Percentiles rank a stretch among this genome's conserved stretches.
Conservation (phyloP, 2,329 filamentous ascomycete species). For the Sporothrix schenckii region DNA sequence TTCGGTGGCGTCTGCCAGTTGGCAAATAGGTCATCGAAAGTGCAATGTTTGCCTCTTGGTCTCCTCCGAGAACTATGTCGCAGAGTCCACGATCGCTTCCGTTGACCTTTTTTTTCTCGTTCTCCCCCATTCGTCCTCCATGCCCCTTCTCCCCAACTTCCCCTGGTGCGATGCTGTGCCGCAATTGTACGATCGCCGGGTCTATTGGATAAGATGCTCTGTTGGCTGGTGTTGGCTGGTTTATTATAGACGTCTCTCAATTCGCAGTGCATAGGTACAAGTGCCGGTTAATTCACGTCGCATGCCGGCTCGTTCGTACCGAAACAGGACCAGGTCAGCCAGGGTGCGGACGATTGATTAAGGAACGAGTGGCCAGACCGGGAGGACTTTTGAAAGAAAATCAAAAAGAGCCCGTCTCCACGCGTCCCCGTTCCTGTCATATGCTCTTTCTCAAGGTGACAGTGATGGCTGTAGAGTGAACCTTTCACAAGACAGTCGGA, state of each 20-base stretch:
- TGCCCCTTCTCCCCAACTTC: not conserved
- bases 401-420: not conserved
- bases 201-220: not conserved
- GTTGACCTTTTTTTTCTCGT: too few species aligned
- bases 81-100: too few species aligned
- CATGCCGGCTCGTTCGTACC: not conserved
- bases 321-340: not conserved
- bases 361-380: not conserved
- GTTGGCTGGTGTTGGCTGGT: not conserved
- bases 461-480: not conserved
- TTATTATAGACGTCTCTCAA: not conserved
- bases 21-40: too few species aligned
- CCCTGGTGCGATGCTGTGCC: slow-evolving; percentile 10
- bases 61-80: too few species aligned
- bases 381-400: not conserved
- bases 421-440: not conserved
- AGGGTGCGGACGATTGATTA: not conserved
- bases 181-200: slow-evolving; percentile 1
- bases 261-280: not conserved
- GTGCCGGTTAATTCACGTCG: not conserved
- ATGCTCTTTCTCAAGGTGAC: not conserved
- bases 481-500: not conserved
- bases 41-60: too few species aligned
- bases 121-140: not conserved
- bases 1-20: too few species aligned